Evolutionary conservation across 108 stramenopile species (phyloP), one percentile per base, ranked within the genome.

Genomic region (Cyclotella cryptica): DNA sequence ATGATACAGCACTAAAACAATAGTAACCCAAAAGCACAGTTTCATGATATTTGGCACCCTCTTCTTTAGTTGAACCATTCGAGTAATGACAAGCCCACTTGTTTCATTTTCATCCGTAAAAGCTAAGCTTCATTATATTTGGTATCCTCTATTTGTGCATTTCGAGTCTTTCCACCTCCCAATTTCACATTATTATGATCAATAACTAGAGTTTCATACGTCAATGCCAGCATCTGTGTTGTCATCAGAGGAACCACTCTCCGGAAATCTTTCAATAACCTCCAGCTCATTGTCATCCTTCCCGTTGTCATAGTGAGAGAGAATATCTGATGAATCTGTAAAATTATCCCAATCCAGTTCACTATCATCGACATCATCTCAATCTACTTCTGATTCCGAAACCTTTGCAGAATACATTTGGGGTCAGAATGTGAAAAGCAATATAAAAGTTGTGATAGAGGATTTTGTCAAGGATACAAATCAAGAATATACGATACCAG

Each of bases 301-400:
- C 1, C 24, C 19, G 22, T 43, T 27, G 30, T 65, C 64, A 35
- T 17, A 47, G n/a, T 53, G 73, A 55, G 64, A 66, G 8, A 71
- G 42, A 59, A 26, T 47, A 29, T 57, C 62, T 65, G 73, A 66
- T 43, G 73, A 74, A 14, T 53, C 63, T 55, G 73, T 74, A 35
- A 74, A 43, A 52, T 62, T 52, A 40, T 74, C 73, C 73, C 73
- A 74, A 55, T 65, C 73, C 18, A 40, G 5, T 21, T 24, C 39
- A 18, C 28, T 49, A 21, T 26, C 30, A 43, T 65, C 63, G 24
- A 46, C 66, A 46, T 74, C 73, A 44, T 74, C 73, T 24, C 57
- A 74, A 17, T 74, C 73, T 66, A 22, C 43, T 17, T 40, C 39
- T 15, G 73, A 74, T 43, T 74, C 73, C 43, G 73, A 53, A 43